Evolutionary conservation across 176 grass and related monocot genomes (phyloP).

Genomic region (Avena sativa): DNA sequence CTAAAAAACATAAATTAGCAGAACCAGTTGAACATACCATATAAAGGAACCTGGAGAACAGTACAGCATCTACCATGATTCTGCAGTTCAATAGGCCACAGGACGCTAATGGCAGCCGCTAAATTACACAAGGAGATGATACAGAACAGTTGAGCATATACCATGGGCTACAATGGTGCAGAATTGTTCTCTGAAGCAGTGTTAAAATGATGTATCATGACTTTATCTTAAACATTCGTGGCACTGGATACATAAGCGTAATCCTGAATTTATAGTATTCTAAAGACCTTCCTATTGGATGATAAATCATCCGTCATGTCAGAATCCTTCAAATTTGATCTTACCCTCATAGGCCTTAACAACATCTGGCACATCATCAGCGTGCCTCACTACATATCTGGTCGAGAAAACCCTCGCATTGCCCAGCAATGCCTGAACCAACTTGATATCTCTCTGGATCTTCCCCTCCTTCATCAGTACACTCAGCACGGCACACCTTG

Average conservation of each 20-base stretch:
- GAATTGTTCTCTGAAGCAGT: neutral
- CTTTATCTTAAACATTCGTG: neutral
- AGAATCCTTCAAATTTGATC: conserved; percentile 55
- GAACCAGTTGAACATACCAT: neutral
- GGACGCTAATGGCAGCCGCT: neutral
- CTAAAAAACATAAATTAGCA: neutral
- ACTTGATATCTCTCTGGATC: neutral
- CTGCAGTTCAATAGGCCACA: neutral
- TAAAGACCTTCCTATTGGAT: neutral
- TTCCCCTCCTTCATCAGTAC: conserved; percentile 52
- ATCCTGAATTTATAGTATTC: neutral
- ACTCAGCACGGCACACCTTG: conserved; percentile 51
- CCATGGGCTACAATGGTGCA: neutral
- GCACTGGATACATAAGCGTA: conserved; percentile 1
- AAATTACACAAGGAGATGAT: conserved; percentile 24
- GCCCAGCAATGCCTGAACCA: neutral
- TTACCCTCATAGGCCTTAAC: conserved; percentile 41
- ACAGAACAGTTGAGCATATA: neutral
- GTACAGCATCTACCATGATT: conserved; percentile 8
- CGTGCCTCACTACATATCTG: conserved; percentile 32
- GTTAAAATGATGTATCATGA: conserved; percentile 32
- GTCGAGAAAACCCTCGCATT: neutral
- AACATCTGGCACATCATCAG: conserved; percentile 35
- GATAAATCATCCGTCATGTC: conserved; percentile 12
- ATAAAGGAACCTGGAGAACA: conserved; percentile 4